phyloP scores from a whole-genome alignment of 1,284 basidiomycete genomes.

The Irpex lacteus region DNA sequence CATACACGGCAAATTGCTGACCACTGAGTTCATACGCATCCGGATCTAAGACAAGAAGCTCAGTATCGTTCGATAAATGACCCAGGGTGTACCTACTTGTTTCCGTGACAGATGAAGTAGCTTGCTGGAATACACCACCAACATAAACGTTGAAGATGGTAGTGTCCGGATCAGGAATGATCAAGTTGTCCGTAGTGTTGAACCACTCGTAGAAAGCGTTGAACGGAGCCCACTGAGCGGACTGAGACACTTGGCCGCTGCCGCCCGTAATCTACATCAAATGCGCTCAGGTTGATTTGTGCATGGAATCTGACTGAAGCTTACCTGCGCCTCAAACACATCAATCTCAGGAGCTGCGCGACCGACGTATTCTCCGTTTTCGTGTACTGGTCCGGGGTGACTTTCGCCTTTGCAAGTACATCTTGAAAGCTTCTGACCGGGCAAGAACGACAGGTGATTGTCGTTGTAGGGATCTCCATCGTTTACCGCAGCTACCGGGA shows the following conservation, averaged over 20 bases:
- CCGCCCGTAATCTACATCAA: constrained; percentile 24
- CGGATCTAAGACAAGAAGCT: constrained; percentile 25
- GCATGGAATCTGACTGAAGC: constrained; percentile 28
- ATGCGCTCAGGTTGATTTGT: background rate
- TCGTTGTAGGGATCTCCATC: constrained; percentile 40
- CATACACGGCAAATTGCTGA: constrained; percentile 53
- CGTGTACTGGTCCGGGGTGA: constrained; percentile 54
- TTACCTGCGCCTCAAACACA: constrained; percentile 42
- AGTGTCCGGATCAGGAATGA: constrained; percentile 40
- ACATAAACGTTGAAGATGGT: constrained; percentile 50
- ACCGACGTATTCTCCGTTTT: constrained; percentile 51
- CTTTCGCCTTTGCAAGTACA: constrained; percentile 54
- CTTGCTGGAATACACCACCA: constrained; percentile 55
- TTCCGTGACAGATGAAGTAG: constrained; percentile 32
- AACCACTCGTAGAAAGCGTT: constrained; percentile 40
- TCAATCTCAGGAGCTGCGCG: constrained; percentile 50
- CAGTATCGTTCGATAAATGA: background rate
- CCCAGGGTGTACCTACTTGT: constrained; percentile 19
- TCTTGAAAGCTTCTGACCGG: constrained; percentile 44
- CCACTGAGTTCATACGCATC: constrained; percentile 41
- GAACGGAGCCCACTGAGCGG: constrained; percentile 50
- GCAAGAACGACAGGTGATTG: constrained; percentile 42
- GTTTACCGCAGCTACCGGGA: constrained; percentile 36
- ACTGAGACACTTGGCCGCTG: constrained; percentile 42
- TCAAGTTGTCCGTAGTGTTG: constrained; percentile 41